These are phyloP conservation scores for Scytalidium sp. DNA, from an alignment of 2,329 filamentous ascomycete genomes.

Conservation along the genomic window DNA sequence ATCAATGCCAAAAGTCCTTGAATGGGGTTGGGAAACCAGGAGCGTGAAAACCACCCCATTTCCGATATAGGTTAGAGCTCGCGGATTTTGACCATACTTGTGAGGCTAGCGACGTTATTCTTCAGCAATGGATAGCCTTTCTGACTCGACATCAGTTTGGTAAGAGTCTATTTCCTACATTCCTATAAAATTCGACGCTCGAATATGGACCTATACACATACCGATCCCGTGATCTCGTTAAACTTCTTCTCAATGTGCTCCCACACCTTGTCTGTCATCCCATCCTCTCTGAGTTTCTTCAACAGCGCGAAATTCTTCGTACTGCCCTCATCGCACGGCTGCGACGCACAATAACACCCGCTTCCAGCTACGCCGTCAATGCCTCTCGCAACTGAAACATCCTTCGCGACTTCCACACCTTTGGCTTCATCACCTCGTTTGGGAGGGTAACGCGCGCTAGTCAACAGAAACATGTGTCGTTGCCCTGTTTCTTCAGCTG, in stretches of 20 bases:
- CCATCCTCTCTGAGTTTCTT: constrained; percentile 27
- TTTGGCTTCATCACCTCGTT: constrained; percentile 1
- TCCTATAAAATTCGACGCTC: too few relatives aligned
- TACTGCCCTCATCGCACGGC: constrained; percentile 22
- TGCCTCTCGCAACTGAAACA: constrained; percentile 21
- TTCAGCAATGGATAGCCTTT: too few relatives aligned
- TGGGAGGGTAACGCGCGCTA: constrained; percentile 27
- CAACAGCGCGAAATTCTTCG: constrained; percentile 25
- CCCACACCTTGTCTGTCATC: constrained; percentile 28
- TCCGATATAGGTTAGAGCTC: too few relatives aligned
- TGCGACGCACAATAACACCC: constrained; percentile 30
- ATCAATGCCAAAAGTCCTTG: too few relatives aligned
- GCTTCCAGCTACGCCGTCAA: constrained; percentile 26
- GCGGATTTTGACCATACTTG: too few relatives aligned
- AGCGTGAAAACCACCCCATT: too few relatives aligned
- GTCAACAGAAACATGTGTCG: constrained; percentile 32
- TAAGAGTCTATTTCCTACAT: too few relatives aligned
- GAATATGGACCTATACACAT: too few relatives aligned
- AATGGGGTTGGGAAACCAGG: too few relatives aligned
- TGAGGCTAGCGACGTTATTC: too few relatives aligned
- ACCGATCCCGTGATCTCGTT: constrained; percentile 16
- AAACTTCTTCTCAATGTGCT: constrained; percentile 21
- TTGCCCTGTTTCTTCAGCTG: constrained; percentile 28
- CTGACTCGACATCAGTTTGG: too few relatives aligned
- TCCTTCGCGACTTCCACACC: constrained; percentile 16